phyloP scores from a whole-genome alignment of 1,284 basidiomycete genomes.

The Cryptococcus floricola region DNA sequence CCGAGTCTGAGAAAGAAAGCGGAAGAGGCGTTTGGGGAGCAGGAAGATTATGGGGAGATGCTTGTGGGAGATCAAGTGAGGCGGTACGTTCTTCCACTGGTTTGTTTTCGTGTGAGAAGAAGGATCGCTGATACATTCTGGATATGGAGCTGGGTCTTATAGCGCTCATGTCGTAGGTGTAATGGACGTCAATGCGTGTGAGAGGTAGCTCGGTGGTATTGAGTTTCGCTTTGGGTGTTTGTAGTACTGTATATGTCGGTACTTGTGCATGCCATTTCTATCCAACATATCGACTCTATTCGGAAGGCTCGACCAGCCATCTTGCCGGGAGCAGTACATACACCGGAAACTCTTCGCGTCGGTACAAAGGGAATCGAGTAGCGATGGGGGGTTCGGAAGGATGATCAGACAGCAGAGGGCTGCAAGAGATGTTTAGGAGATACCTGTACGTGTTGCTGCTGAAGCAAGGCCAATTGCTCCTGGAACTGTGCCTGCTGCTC shows the following conservation, averaged over 20 bases:
- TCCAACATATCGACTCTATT: no score
- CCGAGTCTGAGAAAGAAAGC: conserved; percentile 53
- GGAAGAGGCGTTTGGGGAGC: conserved; percentile 39
- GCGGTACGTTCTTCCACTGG: conserved; percentile 56
- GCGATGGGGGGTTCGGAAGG: conserved; percentile 1
- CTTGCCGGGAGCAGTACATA: no score
- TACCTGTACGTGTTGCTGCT: not conserved
- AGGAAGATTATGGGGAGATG: conserved; percentile 64
- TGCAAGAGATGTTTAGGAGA: not conserved
- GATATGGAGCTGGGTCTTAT: conserved; percentile 75
- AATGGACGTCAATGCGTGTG: not conserved
- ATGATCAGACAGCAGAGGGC: not conserved
- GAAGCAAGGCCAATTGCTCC: no score
- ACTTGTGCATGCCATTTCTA: no score
- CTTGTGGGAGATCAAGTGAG: conserved; percentile 81
- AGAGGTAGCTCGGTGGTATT: no score
- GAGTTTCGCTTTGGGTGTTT: no score
- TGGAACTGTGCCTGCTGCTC: no score
- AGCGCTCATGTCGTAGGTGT: conserved; percentile 57
- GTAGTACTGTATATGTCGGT: no score
- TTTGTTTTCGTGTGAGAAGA: not conserved
- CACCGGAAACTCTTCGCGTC: no score
- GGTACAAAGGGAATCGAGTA: conserved; percentile 11
- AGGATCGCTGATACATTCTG: conserved; percentile 1
- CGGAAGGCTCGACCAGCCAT: no score